Percentiles rank a stretch among this genome's conserved stretches.
These are phyloP conservation scores for Leersia perrieri DNA, from an alignment of 176 grass and related monocot genomes.

Conservation along the genomic window DNA sequence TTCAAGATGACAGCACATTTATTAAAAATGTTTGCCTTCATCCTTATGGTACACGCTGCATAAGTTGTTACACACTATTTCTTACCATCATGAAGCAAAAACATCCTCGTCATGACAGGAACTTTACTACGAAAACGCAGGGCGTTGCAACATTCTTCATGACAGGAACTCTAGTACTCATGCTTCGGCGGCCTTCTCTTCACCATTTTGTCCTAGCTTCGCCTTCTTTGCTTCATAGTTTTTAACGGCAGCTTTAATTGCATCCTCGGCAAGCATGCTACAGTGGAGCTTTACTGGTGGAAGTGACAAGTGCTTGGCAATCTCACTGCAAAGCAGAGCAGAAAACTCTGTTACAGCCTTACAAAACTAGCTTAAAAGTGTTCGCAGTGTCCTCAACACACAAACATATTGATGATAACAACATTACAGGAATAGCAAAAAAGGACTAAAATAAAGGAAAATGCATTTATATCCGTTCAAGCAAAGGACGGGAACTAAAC, in stretches of 20 bases:
- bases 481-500: background rate
- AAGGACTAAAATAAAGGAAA: background rate
- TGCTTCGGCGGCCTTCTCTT: slow-evolving; percentile 44
- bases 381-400: background rate
- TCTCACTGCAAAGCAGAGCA: slow-evolving; percentile 60
- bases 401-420: background rate
- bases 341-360: background rate
- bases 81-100: background rate
- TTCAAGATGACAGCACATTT: slow-evolving; percentile 29
- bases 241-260: slow-evolving; percentile 95
- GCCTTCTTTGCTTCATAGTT: slow-evolving; percentile 88
- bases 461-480: background rate
- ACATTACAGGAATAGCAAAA: background rate
- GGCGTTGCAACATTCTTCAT: background rate
- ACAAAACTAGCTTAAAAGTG: background rate
- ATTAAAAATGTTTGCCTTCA: slow-evolving; percentile 28
- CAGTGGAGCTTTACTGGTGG: slow-evolving; percentile 98
- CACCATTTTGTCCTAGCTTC: slow-evolving; percentile 21
- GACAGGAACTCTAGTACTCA: background rate
- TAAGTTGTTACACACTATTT: slow-evolving; percentile 24
- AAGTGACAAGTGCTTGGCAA: slow-evolving; percentile 92
- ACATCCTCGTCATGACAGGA: background rate
- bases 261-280: slow-evolving; percentile 97
- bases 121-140: background rate
- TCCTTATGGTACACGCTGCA: slow-evolving; percentile 31